Evolutionary conservation across 1,139 yeast genomes (phyloP), one percentile per base, ranked within the genome.

Genomic region (Saccharomyces hybrid): DNA sequence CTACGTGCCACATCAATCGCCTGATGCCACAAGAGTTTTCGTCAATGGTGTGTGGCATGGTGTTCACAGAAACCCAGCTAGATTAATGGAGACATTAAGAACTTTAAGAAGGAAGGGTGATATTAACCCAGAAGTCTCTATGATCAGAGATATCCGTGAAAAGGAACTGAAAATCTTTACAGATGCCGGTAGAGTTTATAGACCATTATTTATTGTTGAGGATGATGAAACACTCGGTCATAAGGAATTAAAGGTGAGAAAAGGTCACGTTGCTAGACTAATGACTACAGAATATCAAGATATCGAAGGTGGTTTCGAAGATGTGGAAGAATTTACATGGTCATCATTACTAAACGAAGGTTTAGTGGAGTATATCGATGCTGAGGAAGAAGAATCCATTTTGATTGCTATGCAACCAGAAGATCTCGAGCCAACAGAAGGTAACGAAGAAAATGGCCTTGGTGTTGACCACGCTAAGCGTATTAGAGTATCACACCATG

Each of bases 1-100:
- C 69, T 93, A 89, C 71, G 93, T 88, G 57, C 98, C 99, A 44
- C 89, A 89, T 57, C 89, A 89, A 61, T 84, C 91, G 53, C 95
- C 95, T 50, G 90, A 88, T 69, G 88, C 96, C 26, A 91, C 98
- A 2, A 82, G 96, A 73, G 93, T 95, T 56, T 93, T 95, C 71
- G 96, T 93, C 53, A 93, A 93, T 70, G 99, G 99, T 78, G 97
- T 93, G 57, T 95, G 99, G 99, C 95, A 91, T 51, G 99, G 99
- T 76, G 93, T 95, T 47, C 98, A 93, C 70, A 84, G 96, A 74
- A 96, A 93, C 64, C 98, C 99, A 47, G 88, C 93, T 12, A 83
- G 83, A 69, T 80, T 93, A 68, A 95, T 89, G 55, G 91, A 87
- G 52, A 91, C 97, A 31, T 86, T 93, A 83, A 84, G 95, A 69